Evolutionary conservation across 768 basidiomycete species (phyloP), one percentile per base, ranked within the genome.

Genomic region (Hydnomerulius pinastri): DNA sequence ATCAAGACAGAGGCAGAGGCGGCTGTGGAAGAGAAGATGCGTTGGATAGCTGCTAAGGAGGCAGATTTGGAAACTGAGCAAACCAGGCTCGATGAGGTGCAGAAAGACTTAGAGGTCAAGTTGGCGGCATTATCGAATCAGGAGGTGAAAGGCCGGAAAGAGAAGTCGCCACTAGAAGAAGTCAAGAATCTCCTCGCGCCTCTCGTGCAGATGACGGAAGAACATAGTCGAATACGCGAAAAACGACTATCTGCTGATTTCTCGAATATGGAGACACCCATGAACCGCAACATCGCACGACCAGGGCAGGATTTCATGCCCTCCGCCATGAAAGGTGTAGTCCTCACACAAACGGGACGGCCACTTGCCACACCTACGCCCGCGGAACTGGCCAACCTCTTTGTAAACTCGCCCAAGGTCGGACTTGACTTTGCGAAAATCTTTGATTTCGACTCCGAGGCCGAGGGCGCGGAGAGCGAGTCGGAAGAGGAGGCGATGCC

Each of bases 311-410:
- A 74, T 10, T 64, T 56, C 20, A 50, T 59, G n/a, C 62, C 57
- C 21, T 82, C 80, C 4, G 84, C 84, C 1, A 86, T 86, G 84
- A 85, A 85, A 62, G 84, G 91, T 3, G 87, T 93, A 32, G 76
- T 93, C 25, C 74, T 92, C 30, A 91, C 91, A 0, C 73, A 84
- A 7, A 91, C 91, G 0, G 90, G 91, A 7, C 83, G 91, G 62
- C 72, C 77, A 2, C 72, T 92, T 6, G 75, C 80, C 3, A 93
- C 90, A 11, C 90, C 90, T 1, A 74, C 79, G 2, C 86, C 86
- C 0, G 71, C 76, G 0, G 86, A 87, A 59, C 73, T 91, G 0
- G 78, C 78, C 2, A 82, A 79, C 29, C 73, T 90, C 2, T 87
- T 92, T 59, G 76, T 81, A 25, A 76, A 78, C 35, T 85, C 85